Evolutionary conservation across 441 rosid genomes (phyloP).

Genomic region (Eutrema salsugineum): DNA sequence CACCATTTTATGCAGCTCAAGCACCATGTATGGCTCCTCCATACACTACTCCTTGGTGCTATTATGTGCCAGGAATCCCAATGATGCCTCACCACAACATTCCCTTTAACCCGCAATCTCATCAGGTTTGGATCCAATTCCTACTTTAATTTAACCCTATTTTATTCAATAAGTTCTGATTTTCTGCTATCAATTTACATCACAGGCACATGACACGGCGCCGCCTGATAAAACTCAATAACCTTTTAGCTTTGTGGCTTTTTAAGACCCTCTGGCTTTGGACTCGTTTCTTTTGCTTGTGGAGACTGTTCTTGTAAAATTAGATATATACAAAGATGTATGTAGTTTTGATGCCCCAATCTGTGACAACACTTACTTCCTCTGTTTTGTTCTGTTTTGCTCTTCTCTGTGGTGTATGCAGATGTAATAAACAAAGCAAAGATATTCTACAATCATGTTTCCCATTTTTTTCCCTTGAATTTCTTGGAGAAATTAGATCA

Average conservation of each 20-base stretch:
- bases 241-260: too few relatives aligned
- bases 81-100: constrained; percentile 1
- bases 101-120: neutral
- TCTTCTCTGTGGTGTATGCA: neutral
- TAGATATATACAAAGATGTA: neutral
- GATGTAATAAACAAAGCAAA: neutral
- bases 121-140: constrained; percentile 7
- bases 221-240: too few relatives aligned
- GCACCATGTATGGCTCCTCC: too few relatives aligned
- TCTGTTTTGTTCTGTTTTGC: neutral
- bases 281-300: too few relatives aligned
- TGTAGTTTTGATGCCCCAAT: neutral
- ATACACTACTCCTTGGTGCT: constrained; percentile 12
- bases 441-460: neutral
- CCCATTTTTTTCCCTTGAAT: neutral
- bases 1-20: too few relatives aligned
- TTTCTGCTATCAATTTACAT: too few relatives aligned
- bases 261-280: too few relatives aligned
- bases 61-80: neutral
- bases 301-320: too few relatives aligned
- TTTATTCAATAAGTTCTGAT: neutral
- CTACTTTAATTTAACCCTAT: neutral
- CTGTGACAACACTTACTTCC: neutral
- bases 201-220: too few relatives aligned
- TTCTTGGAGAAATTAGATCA: neutral